phyloP scores from a whole-genome alignment of 2,329 filamentous ascomycete genomes.

The Phaeosphaeria sp. region DNA sequence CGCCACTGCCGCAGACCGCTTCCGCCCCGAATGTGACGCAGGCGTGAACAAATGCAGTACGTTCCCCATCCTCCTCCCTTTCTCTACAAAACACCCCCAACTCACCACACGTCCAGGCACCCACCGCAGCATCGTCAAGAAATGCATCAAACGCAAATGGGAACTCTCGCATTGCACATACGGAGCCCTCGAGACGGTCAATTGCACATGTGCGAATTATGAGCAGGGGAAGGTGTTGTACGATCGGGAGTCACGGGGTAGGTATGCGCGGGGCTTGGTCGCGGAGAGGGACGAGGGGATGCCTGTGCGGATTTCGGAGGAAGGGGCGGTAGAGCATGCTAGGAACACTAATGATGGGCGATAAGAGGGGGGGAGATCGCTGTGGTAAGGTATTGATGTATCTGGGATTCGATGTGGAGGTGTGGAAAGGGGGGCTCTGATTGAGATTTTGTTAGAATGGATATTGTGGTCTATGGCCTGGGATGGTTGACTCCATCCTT shows the following conservation, averaged over 20 bases:
- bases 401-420: too few relatives aligned
- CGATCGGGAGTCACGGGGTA: not conserved
- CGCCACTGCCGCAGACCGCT: not conserved
- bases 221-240: not conserved
- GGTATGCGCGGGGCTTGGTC: not conserved
- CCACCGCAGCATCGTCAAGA: not conserved
- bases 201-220: not conserved
- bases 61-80: not conserved
- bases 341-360: too few relatives aligned
- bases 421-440: too few relatives aligned
- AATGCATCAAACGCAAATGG: not conserved
- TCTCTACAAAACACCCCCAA: too few relatives aligned
- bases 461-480: too few relatives aligned
- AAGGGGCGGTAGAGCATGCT: too few relatives aligned
- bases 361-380: too few relatives aligned
- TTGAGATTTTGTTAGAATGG: too few relatives aligned
- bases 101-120: too few relatives aligned
- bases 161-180: not conserved
- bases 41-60: not conserved
- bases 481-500: too few relatives aligned
- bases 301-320: too few relatives aligned
- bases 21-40: not conserved
- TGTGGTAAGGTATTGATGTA: too few relatives aligned
- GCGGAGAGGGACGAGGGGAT: not conserved
- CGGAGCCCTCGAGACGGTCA: not conserved